These are phyloP conservation scores for Xenoacremonium recifei DNA, from an alignment of 2,329 filamentous ascomycete species.

Conservation along the genomic window DNA sequence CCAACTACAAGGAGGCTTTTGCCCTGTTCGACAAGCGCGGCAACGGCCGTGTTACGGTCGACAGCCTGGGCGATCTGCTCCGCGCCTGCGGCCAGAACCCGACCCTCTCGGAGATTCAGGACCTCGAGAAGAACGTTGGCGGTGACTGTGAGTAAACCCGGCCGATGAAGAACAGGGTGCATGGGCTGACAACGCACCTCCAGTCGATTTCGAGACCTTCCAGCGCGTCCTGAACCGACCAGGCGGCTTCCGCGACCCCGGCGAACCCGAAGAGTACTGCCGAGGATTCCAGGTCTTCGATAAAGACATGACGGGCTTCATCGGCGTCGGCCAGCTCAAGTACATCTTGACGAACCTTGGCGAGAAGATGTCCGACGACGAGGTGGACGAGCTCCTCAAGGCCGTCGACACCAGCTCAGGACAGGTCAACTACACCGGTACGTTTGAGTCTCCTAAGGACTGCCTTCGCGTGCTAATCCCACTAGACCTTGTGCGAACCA, in stretches of 20 bases:
- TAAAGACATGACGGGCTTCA: constrained; percentile 98
- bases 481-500: constrained; percentile 78
- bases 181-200: background rate
- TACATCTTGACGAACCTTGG: constrained; percentile 97
- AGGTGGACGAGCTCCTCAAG: constrained; percentile 98
- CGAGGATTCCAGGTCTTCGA: constrained; percentile 99
- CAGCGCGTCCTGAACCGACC: constrained; percentile 95
- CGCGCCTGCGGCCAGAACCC: constrained; percentile 98
- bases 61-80: constrained; percentile 87
- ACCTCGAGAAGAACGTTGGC: constrained; percentile 87
- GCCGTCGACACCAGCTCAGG: constrained; percentile 93
- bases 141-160: constrained; percentile 73
- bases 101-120: constrained; percentile 86
- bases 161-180: background rate
- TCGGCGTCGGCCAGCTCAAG: constrained; percentile 94
- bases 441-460: background rate
- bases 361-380: constrained; percentile 99
- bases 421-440: constrained; percentile 97
- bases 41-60: constrained; percentile 84
- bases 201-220: constrained; percentile 98
- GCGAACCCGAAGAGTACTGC: constrained; percentile 97
- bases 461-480: background rate
- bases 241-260: constrained; percentile 95
- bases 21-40: constrained; percentile 99
- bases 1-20: constrained; percentile 99